Base-by-base conservation (phyloP, 805 yeast genomes). In the Tetrapisispora phaffii region DNA sequence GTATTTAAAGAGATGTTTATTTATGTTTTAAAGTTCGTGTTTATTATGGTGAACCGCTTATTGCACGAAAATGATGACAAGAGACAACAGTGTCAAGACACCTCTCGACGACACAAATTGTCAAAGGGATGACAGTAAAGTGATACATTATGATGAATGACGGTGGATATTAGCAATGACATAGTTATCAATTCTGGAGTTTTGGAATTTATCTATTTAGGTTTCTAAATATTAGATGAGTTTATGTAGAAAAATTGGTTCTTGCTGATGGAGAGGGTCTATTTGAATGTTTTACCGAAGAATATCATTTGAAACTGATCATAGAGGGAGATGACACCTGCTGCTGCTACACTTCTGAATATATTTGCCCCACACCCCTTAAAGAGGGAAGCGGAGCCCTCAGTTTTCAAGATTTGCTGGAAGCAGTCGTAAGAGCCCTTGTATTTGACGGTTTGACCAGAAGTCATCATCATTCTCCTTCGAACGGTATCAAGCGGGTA, bases 381-480 rank as follows among this genome's bases (percentile, higher is more conserved):
- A 89, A 87, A 87, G 72, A 87, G 77, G 63, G 96, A 84, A 49
- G 68, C 65, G 62, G 82, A 70, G 80, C 96, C 96, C 74, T 87
- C 95, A 67, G 86, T 84, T 58, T 88, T 87, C 62, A 87, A 85
- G 67, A 87, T 85, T 74, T 85, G 72, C 59, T 68, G 73, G 82
- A 83, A 82, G 71, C 90, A 86, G 71, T 87, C 95, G 70, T 82
- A 76, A 59, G 95, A 90, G 74, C 93, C 89, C 68, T 77, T 73
- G 77, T 87, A 87, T 76, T 87, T 87, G 62, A 86, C 90, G 65
- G 90, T 90, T 75, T 85, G 90, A 73, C 96, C 96, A 59, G 96
- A 87, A 62, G 96, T 87, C 96, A 87, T 87, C 96, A 87, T 87
- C 96, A 87, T 87, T 81, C 96, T 85, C 82, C 96, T 85, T 82